Conservation (phyloP, 1,139 yeast species). For the Yamadazyma triangularis region DNA sequence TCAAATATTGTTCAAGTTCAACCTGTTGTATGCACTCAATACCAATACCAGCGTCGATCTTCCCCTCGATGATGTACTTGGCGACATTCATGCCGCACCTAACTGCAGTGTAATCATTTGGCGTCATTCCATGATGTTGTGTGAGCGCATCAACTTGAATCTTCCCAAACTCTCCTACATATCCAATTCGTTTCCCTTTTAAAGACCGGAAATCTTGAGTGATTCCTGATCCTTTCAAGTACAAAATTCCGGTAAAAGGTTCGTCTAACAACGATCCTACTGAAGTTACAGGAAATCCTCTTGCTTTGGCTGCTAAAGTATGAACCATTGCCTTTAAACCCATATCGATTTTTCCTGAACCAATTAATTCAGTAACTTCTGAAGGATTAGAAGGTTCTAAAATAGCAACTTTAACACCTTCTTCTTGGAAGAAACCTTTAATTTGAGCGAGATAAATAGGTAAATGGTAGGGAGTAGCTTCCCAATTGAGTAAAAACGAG, state of each 20-base stretch:
- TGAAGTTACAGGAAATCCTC: constrained; percentile 55
- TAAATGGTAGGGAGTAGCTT: constrained; percentile 54
- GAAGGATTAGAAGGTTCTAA: constrained; percentile 57
- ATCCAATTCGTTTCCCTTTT: constrained; percentile 52
- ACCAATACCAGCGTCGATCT: constrained; percentile 56
- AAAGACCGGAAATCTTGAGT: constrained; percentile 48
- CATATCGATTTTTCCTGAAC: constrained; percentile 55
- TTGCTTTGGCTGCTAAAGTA: constrained; percentile 56
- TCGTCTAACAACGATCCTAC: constrained; percentile 54
- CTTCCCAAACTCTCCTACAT: constrained; percentile 58
- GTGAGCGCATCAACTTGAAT: constrained; percentile 56
- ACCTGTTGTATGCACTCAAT: constrained; percentile 59
- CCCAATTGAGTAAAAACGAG: constrained; percentile 55
- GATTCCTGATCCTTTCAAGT: constrained; percentile 48
- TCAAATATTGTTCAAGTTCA: constrained; percentile 50
- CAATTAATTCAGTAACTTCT: constrained; percentile 55
- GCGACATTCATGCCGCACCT: constrained; percentile 62
- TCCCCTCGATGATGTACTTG: constrained; percentile 50
- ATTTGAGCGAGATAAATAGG: constrained; percentile 49
- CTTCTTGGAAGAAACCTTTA: constrained; percentile 48
- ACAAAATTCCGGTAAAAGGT: constrained; percentile 54
- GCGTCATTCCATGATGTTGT: constrained; percentile 52
- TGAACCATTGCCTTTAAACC: constrained; percentile 61
- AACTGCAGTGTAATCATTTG: constrained; percentile 54
- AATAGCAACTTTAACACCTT: constrained; percentile 48